phyloP scores from a whole-genome alignment of 2,329 filamentous ascomycete species.

The Nigrograna mackinnonii region DNA sequence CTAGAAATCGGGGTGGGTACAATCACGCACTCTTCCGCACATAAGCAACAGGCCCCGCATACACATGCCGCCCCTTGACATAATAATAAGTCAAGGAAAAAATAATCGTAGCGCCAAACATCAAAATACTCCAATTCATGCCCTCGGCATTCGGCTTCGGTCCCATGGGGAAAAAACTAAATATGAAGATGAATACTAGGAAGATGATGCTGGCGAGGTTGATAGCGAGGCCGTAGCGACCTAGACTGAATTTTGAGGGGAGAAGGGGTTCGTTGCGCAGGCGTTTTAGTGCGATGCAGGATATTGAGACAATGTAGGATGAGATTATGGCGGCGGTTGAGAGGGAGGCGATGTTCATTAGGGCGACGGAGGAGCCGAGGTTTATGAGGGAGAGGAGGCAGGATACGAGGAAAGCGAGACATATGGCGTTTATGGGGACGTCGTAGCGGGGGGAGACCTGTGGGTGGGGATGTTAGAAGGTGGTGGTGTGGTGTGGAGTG shows the following conservation, averaged over 20 bases:
- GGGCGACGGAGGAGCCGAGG: conserved; percentile 26
- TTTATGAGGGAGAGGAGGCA: conserved; percentile 30
- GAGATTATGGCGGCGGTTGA: conserved; percentile 16
- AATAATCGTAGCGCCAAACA: conserved; percentile 46
- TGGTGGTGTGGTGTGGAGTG: neutral
- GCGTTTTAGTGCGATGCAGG: conserved; percentile 49
- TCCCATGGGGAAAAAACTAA: conserved; percentile 46
- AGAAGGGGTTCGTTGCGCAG: conserved; percentile 47
- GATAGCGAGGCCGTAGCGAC: conserved; percentile 45
- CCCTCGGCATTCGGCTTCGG: conserved; percentile 19
- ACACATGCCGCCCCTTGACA: conserved; percentile 42
- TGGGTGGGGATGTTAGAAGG: too few species aligned
- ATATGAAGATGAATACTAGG: conserved; percentile 45
- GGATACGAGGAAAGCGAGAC: conserved; percentile 20
- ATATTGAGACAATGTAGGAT: conserved; percentile 45
- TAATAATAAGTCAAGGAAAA: conserved; percentile 49
- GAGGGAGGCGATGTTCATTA: conserved; percentile 20
- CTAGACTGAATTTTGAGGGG: conserved; percentile 50
- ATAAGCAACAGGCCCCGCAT: conserved; percentile 27
- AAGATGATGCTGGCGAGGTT: conserved; percentile 46
- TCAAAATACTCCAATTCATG: conserved; percentile 52
- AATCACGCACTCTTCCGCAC: conserved; percentile 4
- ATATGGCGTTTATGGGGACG: conserved; percentile 26
- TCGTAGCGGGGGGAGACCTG: conserved; percentile 19
- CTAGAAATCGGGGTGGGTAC: too few species aligned